Evolutionary conservation across 73 alveolate genomes (phyloP), one percentile per base, ranked within the genome.

Genomic region (Breviolum minutum): DNA sequence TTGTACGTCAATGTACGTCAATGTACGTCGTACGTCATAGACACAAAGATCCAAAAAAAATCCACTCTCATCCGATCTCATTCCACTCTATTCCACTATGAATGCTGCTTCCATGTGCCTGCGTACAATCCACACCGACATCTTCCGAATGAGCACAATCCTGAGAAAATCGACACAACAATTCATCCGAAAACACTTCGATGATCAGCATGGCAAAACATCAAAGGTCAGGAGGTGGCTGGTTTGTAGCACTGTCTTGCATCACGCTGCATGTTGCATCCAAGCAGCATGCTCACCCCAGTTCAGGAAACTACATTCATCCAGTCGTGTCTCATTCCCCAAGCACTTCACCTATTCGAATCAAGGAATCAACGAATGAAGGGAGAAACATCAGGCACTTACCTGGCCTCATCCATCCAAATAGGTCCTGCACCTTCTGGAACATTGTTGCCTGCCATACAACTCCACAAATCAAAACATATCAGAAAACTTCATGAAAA

Each of bases 261-360:
- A 77, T 30, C 63, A 16, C 16, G 24, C 60, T 54, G 69, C 74
- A 68, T 14, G 24, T 26, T 54, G 69, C 74, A 68, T 14, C 77
- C 92, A 61, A 83, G 92, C 74, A 83, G 48, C 92, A 71, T 83
- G 92, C 30, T 83, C 92, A 24, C 92, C 92, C 92, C 92, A 83
- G 92, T 83, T 83, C 74, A 22, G 54, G 73, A 83, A 83, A 30
- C 92, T 48, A 54, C 92, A 83, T 24, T 83, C 74, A 83, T 83
- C 92, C 92, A 83, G 73, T 20, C 92, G 69, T 54, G 92, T 83
- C 92, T 83, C 92, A 54, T 83, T 83, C 27, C 92, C 92, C 71
- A 83, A 20, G 54, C 92, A 83, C 60, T 48, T 60, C 74, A 83
- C 92, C 92, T 83, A 70, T 16, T 12, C 1, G 26, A 8, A 61